Evolutionary conservation across 202 grass and related monocot species (phyloP).

Genomic region (Musa balbisiana): DNA sequence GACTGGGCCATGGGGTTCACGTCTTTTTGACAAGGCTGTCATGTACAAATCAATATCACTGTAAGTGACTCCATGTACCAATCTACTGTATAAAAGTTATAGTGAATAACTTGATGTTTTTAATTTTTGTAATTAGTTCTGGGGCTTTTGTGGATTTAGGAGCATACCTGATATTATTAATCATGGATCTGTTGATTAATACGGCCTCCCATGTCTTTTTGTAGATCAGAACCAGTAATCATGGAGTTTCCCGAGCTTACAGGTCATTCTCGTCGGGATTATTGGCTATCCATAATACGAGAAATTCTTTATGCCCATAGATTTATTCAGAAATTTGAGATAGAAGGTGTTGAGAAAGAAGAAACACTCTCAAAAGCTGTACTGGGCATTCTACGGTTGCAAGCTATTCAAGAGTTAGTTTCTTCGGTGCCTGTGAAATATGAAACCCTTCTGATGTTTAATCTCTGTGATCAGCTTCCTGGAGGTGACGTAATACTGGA

Average conservation of each 20-base stretch:
- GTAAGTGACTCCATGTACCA: conserved; percentile 45
- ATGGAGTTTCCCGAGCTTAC: conserved; percentile 93
- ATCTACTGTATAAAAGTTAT: conserved; percentile 1
- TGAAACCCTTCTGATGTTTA: conserved; percentile 80
- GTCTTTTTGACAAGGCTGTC: conserved; percentile 95
- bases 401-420: conserved; percentile 68
- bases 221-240: conserved; percentile 80
- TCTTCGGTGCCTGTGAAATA: conserved; percentile 36
- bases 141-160: background rate
- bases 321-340: conserved; percentile 62
- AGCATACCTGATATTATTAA: conserved; percentile 5
- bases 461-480: conserved; percentile 88
- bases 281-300: conserved; percentile 74
- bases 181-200: conserved; percentile 10
- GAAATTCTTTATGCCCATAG: conserved; percentile 76
- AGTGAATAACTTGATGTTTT: background rate
- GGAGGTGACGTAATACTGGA: conserved; percentile 92
- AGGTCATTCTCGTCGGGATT: conserved; percentile 85
- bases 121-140: conserved; percentile 18
- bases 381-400: conserved; percentile 64
- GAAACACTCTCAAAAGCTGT: conserved; percentile 68
- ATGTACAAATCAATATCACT: conserved; percentile 88
- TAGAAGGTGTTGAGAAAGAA: conserved; percentile 64
- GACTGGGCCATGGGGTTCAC: conserved; percentile 97
- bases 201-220: conserved; percentile 27